These are phyloP conservation scores for Colletotrichum lini DNA, from an alignment of 2,329 filamentous ascomycete species.

Conservation along the genomic window DNA sequence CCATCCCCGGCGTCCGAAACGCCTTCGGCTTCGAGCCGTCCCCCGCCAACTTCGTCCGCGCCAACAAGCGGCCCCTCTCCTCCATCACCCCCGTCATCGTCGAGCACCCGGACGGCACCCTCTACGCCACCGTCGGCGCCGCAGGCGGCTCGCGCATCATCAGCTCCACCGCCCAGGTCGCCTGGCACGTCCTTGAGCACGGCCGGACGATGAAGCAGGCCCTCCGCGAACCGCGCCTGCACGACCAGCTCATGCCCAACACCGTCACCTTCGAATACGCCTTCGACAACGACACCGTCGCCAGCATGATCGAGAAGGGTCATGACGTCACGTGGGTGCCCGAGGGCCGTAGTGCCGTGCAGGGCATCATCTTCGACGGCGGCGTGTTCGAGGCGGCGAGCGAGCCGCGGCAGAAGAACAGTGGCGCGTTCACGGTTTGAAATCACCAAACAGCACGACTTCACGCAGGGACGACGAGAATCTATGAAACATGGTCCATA, in stretches of 20 bases:
- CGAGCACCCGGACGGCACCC: slow-evolving; percentile 71
- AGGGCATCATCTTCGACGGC: slow-evolving; percentile 74
- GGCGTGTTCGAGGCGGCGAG: slow-evolving; percentile 84
- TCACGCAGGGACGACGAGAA: neutral
- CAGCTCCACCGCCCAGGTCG: slow-evolving; percentile 80
- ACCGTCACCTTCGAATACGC: slow-evolving; percentile 75
- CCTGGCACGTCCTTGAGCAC: slow-evolving; percentile 81
- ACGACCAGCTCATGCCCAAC: slow-evolving; percentile 87
- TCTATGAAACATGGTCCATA: neutral
- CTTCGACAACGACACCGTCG: slow-evolving; percentile 76
- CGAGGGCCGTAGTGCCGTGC: slow-evolving; percentile 76
- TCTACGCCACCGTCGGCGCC: slow-evolving; percentile 80
- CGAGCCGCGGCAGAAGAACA: slow-evolving; percentile 82
- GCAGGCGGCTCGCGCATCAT: slow-evolving; percentile 89
- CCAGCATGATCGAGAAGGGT: slow-evolving; percentile 73
- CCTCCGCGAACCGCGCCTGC: slow-evolving; percentile 77
- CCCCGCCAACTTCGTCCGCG: slow-evolving; percentile 84
- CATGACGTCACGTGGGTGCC: slow-evolving; percentile 81
- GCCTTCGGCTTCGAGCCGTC: slow-evolving; percentile 89
- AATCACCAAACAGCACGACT: neutral
- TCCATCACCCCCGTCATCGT: slow-evolving; percentile 86
- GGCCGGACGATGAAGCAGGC: slow-evolving; percentile 71
- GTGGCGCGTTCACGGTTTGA: slow-evolving; percentile 71
- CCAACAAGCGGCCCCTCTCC: slow-evolving; percentile 85
- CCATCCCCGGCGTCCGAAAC: slow-evolving; percentile 82